These are phyloP conservation scores for Ustilago crameri DNA, from an alignment of 1,284 basidiomycete genomes.

Conservation along the genomic window DNA sequence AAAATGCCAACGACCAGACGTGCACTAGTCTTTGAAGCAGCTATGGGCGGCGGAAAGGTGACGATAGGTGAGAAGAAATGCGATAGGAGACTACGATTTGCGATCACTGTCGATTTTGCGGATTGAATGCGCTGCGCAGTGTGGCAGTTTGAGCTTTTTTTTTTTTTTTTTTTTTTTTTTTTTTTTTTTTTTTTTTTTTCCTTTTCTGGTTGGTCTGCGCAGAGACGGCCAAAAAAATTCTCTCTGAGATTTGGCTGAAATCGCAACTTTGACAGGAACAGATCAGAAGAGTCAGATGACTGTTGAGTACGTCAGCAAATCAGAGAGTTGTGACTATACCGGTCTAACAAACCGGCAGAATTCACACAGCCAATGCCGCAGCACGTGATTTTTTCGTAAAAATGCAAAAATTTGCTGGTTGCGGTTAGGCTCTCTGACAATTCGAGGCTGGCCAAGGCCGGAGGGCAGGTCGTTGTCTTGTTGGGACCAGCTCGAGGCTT, in stretches of 20 bases:
- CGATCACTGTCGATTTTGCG: no score
- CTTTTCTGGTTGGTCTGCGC: neutral
- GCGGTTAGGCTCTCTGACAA: slow-evolving; percentile 2
- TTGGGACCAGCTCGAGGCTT: no score
- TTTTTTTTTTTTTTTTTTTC: slow-evolving; percentile 8
- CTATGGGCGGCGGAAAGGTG: no score
- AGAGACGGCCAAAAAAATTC: slow-evolving; percentile 25
- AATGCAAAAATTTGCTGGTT: slow-evolving; percentile 34
- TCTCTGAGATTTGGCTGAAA: slow-evolving; percentile 11
- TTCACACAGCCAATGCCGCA: no score
- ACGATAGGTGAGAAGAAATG: neutral
- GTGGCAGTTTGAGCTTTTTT: slow-evolving; percentile 7
- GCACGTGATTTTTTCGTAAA: slow-evolving; percentile 20
- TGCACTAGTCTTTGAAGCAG: slow-evolving; percentile 2
- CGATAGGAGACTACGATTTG: no score
- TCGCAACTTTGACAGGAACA: slow-evolving; percentile 6
- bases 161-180: slow-evolving; percentile 3
- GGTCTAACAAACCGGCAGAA: no score
- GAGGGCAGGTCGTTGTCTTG: neutral
- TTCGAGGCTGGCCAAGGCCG: neutral
- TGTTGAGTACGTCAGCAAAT: neutral
- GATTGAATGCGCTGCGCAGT: no score
- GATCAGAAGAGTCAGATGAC: neutral
- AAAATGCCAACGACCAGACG: neutral
- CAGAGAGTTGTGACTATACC: neutral